These are phyloP conservation scores for Sophora flavescens DNA, from an alignment of 306 rosid species.

Conservation along the genomic window DNA sequence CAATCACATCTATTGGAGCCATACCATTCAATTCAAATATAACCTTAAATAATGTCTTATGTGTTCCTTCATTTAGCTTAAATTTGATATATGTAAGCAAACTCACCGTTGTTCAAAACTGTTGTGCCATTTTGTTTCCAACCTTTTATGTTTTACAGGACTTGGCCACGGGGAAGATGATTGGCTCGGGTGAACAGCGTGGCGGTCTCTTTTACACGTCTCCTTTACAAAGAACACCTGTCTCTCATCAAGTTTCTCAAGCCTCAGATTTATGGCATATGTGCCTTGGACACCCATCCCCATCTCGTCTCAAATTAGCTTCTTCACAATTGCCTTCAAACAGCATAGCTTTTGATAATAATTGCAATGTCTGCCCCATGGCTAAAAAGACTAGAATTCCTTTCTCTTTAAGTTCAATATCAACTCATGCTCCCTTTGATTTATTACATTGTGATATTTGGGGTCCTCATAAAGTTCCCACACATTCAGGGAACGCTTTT, in stretches of 20 bases:
- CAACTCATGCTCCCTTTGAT: conserved; percentile 14
- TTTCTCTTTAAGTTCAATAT: background rate
- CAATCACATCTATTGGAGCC: conserved; percentile 18
- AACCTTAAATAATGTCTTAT: conserved; percentile 40
- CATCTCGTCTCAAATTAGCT: background rate
- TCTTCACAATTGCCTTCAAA: too few species aligned
- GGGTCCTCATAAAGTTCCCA: conserved; percentile 14
- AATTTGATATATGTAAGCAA: conserved; percentile 37
- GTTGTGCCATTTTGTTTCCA: conserved; percentile 14
- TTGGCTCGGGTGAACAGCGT: conserved; percentile 9
- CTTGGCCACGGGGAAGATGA: conserved; percentile 32
- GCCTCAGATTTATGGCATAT: conserved; percentile 25
- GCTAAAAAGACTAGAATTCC: conserved; percentile 3
- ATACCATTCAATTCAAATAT: background rate
- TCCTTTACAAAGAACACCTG: background rate
- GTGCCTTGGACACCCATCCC: conserved; percentile 27
- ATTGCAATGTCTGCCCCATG: too few species aligned
- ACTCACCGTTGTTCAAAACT: conserved; percentile 14
- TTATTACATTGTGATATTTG: conserved; percentile 12
- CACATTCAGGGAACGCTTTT: background rate
- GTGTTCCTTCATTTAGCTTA: conserved; percentile 37
- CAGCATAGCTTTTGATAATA: too few species aligned
- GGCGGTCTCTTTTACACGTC: background rate
- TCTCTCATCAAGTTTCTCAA: conserved; percentile 21
- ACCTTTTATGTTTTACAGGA: conserved; percentile 38